These are phyloP conservation scores for Schizophyllum amplum DNA, from an alignment of 1,284 basidiomycete species.

Conservation along the genomic window DNA sequence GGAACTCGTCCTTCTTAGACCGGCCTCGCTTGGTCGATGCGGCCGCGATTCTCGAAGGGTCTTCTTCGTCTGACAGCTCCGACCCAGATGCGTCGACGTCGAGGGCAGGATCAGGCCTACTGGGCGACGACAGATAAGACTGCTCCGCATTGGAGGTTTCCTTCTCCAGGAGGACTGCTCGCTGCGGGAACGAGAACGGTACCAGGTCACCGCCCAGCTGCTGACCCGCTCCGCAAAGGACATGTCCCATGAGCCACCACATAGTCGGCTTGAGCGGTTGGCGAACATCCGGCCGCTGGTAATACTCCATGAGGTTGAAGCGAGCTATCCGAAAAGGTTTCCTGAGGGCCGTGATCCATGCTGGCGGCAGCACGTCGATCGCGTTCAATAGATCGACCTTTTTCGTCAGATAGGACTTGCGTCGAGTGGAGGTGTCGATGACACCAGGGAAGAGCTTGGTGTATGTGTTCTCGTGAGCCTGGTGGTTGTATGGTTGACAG, in stretches of 20 bases:
- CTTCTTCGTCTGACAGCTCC: too few relatives aligned
- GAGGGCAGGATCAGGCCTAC: too few relatives aligned
- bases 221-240: neutral
- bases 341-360: neutral
- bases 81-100: too few relatives aligned
- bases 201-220: neutral
- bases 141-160: too few relatives aligned
- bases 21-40: too few relatives aligned
- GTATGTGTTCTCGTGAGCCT: neutral
- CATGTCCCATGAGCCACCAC: neutral
- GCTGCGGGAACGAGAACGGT: neutral
- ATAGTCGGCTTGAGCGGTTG: neutral
- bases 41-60: too few relatives aligned
- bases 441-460: neutral
- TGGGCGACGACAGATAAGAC: too few relatives aligned
- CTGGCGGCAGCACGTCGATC: neutral
- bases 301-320: neutral
- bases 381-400: neutral
- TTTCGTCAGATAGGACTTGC: neutral
- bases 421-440: neutral
- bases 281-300: neutral
- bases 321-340: neutral
- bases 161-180: neutral
- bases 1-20: too few relatives aligned
- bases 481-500: neutral